Evolutionary conservation across 1,139 yeast species (phyloP).

Genomic region (Arxiozyma bovina): DNA sequence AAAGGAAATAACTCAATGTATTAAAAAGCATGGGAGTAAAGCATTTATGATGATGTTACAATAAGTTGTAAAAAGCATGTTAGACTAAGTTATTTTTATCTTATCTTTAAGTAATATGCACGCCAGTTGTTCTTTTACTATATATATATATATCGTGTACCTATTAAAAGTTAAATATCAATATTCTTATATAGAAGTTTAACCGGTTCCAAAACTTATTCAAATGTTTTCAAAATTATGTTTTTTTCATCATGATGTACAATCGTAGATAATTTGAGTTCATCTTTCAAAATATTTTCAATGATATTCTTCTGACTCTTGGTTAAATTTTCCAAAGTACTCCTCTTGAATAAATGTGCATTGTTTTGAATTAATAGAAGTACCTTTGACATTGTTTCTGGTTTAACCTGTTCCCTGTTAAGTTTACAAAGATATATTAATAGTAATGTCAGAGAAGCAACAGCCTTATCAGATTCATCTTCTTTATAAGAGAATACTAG

Average conservation of each 20-base stretch:
- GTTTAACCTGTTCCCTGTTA: background rate
- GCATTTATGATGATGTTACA: conserved; percentile 2
- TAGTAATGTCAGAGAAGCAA: background rate
- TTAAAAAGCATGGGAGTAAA: conserved; percentile 8
- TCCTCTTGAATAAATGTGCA: background rate
- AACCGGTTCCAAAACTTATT: background rate
- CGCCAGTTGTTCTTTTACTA: too few species aligned
- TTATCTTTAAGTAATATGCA: too few species aligned
- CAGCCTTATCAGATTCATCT: background rate
- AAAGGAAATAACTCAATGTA: conserved; percentile 6
- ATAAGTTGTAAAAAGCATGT: conserved; percentile 33
- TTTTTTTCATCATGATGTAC: background rate
- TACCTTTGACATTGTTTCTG: background rate
- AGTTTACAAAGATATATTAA: background rate
- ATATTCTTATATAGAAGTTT: background rate
- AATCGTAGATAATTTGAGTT: background rate
- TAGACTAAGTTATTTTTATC: background rate
- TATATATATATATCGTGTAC: background rate
- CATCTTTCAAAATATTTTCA: background rate
- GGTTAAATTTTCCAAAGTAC: background rate
- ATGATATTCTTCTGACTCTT: background rate
- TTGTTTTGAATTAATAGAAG: background rate
- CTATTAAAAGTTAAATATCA: background rate
- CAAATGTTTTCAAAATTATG: conserved; percentile 6
- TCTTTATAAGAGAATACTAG: background rate